Percentiles rank a stretch among this genome's conserved stretches.
These are phyloP conservation scores for Ascochyta pisi DNA, from an alignment of 2,329 filamentous ascomycete species.

Conservation along the genomic window DNA sequence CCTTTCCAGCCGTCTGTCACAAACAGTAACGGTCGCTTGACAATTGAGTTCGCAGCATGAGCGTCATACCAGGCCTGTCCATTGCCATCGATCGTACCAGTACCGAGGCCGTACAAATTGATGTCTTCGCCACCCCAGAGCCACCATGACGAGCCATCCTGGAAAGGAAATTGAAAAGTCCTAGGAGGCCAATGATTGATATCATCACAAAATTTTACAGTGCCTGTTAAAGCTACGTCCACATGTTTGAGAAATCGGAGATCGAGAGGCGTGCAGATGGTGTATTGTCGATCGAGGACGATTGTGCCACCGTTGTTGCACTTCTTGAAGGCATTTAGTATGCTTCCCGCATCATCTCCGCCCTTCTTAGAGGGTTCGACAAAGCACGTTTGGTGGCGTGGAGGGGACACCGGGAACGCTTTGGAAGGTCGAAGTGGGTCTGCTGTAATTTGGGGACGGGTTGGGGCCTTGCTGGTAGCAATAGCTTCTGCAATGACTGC, in stretches of 20 bases:
- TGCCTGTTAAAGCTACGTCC: conserved; percentile 68
- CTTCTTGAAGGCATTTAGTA: conserved; percentile 61
- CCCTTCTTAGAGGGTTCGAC: conserved; percentile 23
- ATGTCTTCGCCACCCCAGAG: conserved; percentile 61
- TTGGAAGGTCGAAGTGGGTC: conserved; percentile 44
- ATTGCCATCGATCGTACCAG: conserved; percentile 68
- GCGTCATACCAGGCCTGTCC: conserved; percentile 68
- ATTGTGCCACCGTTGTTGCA: conserved; percentile 70
- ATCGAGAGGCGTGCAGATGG: conserved; percentile 68
- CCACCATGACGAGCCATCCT: conserved; percentile 70
- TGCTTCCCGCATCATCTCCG: conserved; percentile 43
- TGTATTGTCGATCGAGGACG: conserved; percentile 65
- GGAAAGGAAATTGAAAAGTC: conserved; percentile 68
- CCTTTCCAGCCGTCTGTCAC: conserved; percentile 29
- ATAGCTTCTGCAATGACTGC: background rate
- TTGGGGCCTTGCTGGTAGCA: conserved; percentile 10
- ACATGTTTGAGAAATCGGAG: conserved; percentile 69
- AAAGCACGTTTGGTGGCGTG: conserved; percentile 44
- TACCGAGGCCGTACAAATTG: conserved; percentile 69
- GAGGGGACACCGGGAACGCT: conserved; percentile 30
- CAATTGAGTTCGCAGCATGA: conserved; percentile 63
- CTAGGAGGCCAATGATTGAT: conserved; percentile 72
- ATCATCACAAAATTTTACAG: conserved; percentile 69
- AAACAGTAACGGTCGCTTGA: conserved; percentile 65
- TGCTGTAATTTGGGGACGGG: conserved; percentile 42